Base-by-base conservation (phyloP, 176 grass and related monocot species). In the Juncus inflexus region DNA sequence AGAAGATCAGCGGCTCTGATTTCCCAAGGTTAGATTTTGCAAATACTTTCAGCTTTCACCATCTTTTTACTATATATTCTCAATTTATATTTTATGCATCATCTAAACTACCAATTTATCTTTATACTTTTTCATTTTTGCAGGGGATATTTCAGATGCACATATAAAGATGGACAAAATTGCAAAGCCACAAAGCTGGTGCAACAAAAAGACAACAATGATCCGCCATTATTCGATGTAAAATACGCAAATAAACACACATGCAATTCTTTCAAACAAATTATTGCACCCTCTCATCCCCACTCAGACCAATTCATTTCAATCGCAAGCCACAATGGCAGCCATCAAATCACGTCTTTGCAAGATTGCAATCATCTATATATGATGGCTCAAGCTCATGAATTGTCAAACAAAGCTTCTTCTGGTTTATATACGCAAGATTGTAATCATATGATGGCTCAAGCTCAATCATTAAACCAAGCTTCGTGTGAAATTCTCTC, bases 61-160 rank as follows among this genome's bases (percentile, higher is more conserved):
- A 52, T 52, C 12, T 15, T 57, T 57, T 15, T 35, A 12, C 15
- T 36, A 10, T 35, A 50, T 63, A 63, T 62, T 8, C 39, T 1
- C 63, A 50, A 8, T 65, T 11, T 5, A 40, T 40, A 14, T 14
- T 2, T 8, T 56, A 36, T 4, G 12, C 35, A 56, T 19, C 45
- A 54, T 52, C 13, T 53, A 50, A 12, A 56, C 9, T 19, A 45
- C 9, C 53, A 14, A 71, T 15, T 10, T 1, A 57, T 40, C 37
- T 71, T 61, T 71, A 35, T 35, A 57, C 39, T 47, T 35, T 40
- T 12, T 47, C 43, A 47, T 47, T 5, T 58, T 41, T 59, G 35
- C 54, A 71, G 68, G 38, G 38, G 54, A 3, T 71, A 71, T 19
- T 71, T 47, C 52, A 56, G 68, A 71, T 71, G 68, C 68, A 71